phyloP scores from a whole-genome alignment of 805 yeast genomes.

The Torulaspora gathmanii region DNA sequence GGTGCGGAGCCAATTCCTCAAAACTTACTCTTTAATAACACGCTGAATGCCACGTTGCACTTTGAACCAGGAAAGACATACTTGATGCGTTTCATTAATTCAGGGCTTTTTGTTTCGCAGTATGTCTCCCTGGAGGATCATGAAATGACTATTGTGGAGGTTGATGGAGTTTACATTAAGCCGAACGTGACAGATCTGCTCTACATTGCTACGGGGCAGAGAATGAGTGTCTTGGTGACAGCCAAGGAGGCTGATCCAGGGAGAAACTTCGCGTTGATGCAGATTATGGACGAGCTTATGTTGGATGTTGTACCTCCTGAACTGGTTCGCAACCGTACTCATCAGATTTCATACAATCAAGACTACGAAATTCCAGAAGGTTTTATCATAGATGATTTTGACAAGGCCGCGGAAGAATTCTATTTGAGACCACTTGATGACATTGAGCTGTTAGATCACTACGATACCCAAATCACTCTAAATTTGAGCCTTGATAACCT shows the following conservation, averaged over 20 bases:
- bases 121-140: slow-evolving; percentile 65
- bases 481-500: slow-evolving; percentile 62
- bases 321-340: slow-evolving; percentile 50
- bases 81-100: slow-evolving; percentile 56
- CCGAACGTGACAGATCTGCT: slow-evolving; percentile 52
- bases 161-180: slow-evolving; percentile 66
- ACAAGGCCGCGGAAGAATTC: slow-evolving; percentile 34
- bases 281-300: slow-evolving; percentile 60
- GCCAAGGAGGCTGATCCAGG: slow-evolving; percentile 42
- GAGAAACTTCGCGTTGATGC: slow-evolving; percentile 57
- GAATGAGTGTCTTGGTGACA: slow-evolving; percentile 64
- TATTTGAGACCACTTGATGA: slow-evolving; percentile 42
- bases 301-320: slow-evolving; percentile 63
- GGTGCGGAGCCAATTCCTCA: slow-evolving; percentile 83
- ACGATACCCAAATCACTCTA: slow-evolving; percentile 57
- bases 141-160: slow-evolving; percentile 64
- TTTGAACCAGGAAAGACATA: slow-evolving; percentile 61
- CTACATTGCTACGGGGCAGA: slow-evolving; percentile 74
- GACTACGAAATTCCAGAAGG: slow-evolving; percentile 30
- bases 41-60: slow-evolving; percentile 50
- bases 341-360: slow-evolving; percentile 49
- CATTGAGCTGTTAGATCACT: slow-evolving; percentile 46
- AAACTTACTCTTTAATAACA: slow-evolving; percentile 59
- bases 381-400: slow-evolving; percentile 24
- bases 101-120: slow-evolving; percentile 73